Evolutionary conservation across 805 yeast genomes (phyloP).

Genomic region (Metschnikowia picachoensis): DNA sequence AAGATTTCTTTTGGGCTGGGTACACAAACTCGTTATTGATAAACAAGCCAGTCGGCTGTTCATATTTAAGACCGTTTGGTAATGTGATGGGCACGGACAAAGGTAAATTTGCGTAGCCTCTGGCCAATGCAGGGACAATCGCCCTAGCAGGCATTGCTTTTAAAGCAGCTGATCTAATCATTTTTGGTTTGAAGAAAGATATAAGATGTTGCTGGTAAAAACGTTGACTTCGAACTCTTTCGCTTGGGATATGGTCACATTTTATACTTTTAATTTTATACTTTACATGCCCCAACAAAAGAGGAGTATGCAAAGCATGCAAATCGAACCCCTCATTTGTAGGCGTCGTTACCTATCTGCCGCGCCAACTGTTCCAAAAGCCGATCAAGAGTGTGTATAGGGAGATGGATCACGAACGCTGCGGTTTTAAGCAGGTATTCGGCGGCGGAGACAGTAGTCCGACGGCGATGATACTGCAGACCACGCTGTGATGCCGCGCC

Average conservation of each 20-base stretch:
- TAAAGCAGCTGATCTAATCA: conserved; percentile 5
- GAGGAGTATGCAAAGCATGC: not conserved
- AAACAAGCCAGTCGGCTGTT: conserved; percentile 86
- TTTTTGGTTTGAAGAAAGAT: not conserved
- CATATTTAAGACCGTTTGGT: conserved; percentile 70
- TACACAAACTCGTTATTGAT: conserved; percentile 78
- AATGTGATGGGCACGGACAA: conserved; percentile 45
- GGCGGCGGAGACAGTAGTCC: not conserved
- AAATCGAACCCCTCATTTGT: conserved; percentile 3
- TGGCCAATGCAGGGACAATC: conserved; percentile 2
- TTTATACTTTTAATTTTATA: not conserved
- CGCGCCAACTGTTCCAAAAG: conserved; percentile 6
- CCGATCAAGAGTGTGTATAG: conserved; percentile 4
- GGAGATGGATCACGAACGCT: not conserved
- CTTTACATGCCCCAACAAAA: not conserved
- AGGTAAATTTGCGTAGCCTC: conserved; percentile 27
- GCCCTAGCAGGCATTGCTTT: conserved; percentile 4
- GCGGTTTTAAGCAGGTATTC: not conserved
- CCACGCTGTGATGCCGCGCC: not conserved
- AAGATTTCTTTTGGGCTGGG: conserved; percentile 53
- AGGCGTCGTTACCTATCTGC: conserved; percentile 1
- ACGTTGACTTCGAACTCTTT: not conserved
- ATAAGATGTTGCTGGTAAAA: not conserved
- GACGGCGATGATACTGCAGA: not conserved
- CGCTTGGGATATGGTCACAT: not conserved